Evolutionary conservation across 2,329 filamentous ascomycete species (phyloP).

Genomic region (Colletotrichum sp.): DNA sequence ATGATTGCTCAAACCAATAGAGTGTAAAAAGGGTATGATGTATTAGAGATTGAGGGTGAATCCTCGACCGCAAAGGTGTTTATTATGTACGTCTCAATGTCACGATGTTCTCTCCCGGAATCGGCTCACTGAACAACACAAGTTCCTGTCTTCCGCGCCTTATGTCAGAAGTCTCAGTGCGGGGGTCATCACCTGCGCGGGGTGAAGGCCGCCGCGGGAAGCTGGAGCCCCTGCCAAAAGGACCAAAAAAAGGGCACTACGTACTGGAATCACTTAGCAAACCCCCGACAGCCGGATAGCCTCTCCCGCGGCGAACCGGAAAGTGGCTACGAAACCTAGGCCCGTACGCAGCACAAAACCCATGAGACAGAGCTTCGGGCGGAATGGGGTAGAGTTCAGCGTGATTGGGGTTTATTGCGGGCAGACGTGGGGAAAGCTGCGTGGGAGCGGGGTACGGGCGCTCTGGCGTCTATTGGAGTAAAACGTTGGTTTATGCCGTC

Average conservation of each 20-base stretch:
- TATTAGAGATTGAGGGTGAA: background rate
- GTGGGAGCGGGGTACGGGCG: background rate
- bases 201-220: background rate
- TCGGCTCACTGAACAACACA: background rate
- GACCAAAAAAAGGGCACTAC: background rate
- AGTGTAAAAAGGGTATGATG: background rate
- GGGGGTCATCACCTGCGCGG: background rate
- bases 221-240: background rate
- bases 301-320: background rate
- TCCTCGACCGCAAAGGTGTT: background rate
- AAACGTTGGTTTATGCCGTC: background rate
- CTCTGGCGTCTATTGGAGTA: background rate
- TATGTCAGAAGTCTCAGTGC: background rate
- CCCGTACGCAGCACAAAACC: background rate
- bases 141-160: background rate
- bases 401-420: background rate
- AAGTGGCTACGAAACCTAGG: background rate
- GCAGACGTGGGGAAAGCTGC: background rate
- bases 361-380: background rate
- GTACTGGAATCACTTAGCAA: background rate
- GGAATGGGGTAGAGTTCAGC: background rate
- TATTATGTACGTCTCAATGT: background rate
- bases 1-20: background rate
- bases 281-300: background rate
- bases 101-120: background rate